Evolutionary conservation across 495 filamentous ascomycete genomes (phyloP).

Genomic region (Cercophora newfieldiana): DNA sequence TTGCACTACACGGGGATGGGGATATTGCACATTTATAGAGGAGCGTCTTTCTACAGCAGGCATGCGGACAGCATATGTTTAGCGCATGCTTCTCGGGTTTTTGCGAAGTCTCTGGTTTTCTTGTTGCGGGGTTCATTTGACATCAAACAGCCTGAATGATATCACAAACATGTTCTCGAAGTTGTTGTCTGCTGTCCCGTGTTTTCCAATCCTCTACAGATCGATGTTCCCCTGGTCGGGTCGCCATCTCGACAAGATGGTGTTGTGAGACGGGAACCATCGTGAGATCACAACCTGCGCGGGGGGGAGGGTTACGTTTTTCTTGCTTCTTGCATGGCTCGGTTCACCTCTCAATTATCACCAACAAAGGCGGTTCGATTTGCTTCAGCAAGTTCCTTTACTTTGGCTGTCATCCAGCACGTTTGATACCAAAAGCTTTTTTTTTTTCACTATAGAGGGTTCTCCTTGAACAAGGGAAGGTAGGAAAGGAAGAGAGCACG

Average conservation of each 20-base stretch:
- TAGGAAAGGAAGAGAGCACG: not conserved
- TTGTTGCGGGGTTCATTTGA: constrained; percentile 9
- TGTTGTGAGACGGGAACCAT: too few relatives aligned
- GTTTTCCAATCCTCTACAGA: not conserved
- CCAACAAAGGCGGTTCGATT: not conserved
- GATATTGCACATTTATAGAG: constrained; percentile 24
- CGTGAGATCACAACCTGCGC: too few relatives aligned
- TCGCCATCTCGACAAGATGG: too few relatives aligned
- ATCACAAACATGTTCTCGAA: constrained; percentile 11
- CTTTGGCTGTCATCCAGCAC: constrained; percentile 8
- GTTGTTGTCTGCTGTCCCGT: not conserved
- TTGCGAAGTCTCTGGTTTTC: constrained; percentile 5
- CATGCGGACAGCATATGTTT: constrained; percentile 12
- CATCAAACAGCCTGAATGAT: constrained; percentile 24
- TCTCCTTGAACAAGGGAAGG: constrained; percentile 6
- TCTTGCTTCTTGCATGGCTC: not conserved
- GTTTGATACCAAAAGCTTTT: constrained; percentile 17
- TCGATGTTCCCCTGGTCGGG: too few relatives aligned
- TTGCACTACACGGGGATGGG: constrained; percentile 9
- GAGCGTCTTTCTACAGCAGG: constrained; percentile 20
- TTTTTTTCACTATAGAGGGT: constrained; percentile 7
- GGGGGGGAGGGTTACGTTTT: not conserved
- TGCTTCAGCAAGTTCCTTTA: constrained; percentile 3
- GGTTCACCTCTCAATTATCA: not conserved
- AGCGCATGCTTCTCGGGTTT: constrained; percentile 10